Conservation (phyloP, 2,329 filamentous ascomycete species). For the Clarireedia sp. region DNA sequence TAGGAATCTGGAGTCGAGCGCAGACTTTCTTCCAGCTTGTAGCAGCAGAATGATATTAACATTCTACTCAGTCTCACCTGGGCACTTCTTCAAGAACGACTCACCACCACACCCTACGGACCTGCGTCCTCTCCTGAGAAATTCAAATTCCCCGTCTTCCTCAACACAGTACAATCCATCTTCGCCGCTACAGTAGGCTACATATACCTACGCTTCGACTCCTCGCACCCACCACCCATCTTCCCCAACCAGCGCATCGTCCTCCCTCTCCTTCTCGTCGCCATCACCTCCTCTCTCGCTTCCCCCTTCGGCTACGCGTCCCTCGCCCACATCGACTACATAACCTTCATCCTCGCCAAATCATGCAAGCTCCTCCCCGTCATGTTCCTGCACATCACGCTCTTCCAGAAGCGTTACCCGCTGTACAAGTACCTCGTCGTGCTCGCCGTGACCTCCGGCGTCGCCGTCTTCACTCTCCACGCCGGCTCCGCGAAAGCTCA, state of each 20-base stretch:
- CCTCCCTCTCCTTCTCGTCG: slow-evolving; percentile 72
- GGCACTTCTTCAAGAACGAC: slow-evolving; percentile 93
- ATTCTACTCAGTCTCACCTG: slow-evolving; percentile 64
- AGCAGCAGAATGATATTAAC: too few species aligned
- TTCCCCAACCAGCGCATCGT: slow-evolving; percentile 73
- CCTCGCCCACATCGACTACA: slow-evolving; percentile 91
- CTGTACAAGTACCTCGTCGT: slow-evolving; percentile 96
- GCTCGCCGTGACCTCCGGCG: slow-evolving; percentile 79
- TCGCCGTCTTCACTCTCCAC: slow-evolving; percentile 91
- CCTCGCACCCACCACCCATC: slow-evolving; percentile 53
- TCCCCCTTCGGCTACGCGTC: slow-evolving; percentile 94
- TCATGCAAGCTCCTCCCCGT: slow-evolving; percentile 98
- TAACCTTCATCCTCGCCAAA: slow-evolving; percentile 95
- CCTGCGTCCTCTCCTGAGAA: slow-evolving; percentile 54
- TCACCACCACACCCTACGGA: slow-evolving; percentile 86
- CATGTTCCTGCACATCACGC: slow-evolving; percentile 89
- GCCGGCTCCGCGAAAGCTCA: slow-evolving; percentile 56
- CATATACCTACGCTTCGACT: slow-evolving; percentile 66
- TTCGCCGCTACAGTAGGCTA: slow-evolving; percentile 80
- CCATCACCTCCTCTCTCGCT: slow-evolving; percentile 78
- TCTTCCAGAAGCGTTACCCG: slow-evolving; percentile 84
- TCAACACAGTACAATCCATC: slow-evolving; percentile 90
- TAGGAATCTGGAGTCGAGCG: too few species aligned
- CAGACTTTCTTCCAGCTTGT: too few species aligned
- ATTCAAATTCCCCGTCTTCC: slow-evolving; percentile 89